Conservation (phyloP, 208 protist genomes). For the Trichomonas vaginalis region DNA sequence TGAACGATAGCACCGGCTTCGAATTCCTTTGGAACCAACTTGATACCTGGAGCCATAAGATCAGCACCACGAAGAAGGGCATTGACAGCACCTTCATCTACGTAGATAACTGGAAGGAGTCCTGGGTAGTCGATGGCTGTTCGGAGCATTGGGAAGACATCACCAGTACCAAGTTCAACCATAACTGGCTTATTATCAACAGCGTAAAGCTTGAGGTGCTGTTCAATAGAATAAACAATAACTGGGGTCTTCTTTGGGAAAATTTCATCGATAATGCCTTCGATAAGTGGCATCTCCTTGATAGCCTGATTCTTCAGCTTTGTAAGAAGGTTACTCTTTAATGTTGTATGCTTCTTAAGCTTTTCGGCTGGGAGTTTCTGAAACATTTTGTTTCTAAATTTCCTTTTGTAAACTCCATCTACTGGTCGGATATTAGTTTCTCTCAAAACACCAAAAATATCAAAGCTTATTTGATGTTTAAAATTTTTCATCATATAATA, state of each 20-base stretch:
- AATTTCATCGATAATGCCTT: not conserved
- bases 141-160: not conserved
- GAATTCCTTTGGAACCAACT: not conserved
- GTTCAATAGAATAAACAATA: not conserved
- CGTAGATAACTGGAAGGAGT: not conserved
- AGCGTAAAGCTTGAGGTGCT: not conserved
- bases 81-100: not conserved
- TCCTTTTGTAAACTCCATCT: not conserved
- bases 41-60: constrained; percentile 6
- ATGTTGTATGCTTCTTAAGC: not conserved
- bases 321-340: not conserved
- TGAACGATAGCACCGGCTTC: not conserved
- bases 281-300: not conserved
- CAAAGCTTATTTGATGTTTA: too few species aligned
- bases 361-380: not conserved
- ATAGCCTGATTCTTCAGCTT: not conserved
- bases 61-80: not conserved
- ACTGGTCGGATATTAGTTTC: too few species aligned
- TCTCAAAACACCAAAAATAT: too few species aligned
- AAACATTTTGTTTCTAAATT: not conserved
- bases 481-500: too few species aligned
- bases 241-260: not conserved
- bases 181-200: not conserved
- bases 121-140: not conserved
- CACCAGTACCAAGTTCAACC: not conserved